Evolutionary conservation across 2,329 filamentous ascomycete species (phyloP).

Genomic region (Exophiala oligosperma): DNA sequence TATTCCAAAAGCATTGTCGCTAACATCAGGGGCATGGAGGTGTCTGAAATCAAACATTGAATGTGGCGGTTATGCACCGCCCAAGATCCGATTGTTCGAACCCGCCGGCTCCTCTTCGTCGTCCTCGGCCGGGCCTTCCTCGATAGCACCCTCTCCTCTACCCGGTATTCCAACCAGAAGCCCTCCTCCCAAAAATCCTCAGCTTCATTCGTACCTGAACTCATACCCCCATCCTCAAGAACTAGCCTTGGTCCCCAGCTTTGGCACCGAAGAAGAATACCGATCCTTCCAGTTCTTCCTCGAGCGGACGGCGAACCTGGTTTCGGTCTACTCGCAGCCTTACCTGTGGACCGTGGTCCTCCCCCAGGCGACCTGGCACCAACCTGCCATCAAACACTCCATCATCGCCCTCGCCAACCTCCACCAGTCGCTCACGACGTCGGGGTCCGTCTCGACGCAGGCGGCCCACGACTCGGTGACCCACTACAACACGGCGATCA

Average conservation of each 20-base stretch:
- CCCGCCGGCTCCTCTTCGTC: neutral
- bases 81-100: slow-evolving; percentile 21
- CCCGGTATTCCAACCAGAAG: neutral
- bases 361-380: slow-evolving; percentile 22
- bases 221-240: slow-evolving; percentile 13
- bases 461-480: slow-evolving; percentile 16
- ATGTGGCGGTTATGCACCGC: slow-evolving; percentile 20
- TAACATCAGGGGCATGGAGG: neutral
- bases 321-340: slow-evolving; percentile 21
- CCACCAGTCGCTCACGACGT: slow-evolving; percentile 15
- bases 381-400: slow-evolving; percentile 24
- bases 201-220: slow-evolving; percentile 9
- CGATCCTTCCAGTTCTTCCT: slow-evolving; percentile 23
- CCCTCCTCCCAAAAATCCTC: neutral
- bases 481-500: slow-evolving; percentile 21
- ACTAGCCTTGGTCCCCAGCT: slow-evolving; percentile 12
- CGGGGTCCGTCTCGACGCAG: neutral
- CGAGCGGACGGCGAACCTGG: slow-evolving; percentile 17
- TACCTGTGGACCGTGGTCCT: slow-evolving; percentile 22
- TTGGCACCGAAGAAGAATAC: slow-evolving; percentile 19
- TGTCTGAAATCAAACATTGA: slow-evolving; percentile 19
- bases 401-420: slow-evolving; percentile 20
- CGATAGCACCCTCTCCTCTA: slow-evolving; percentile 4
- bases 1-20: no score
- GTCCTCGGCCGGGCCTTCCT: slow-evolving; percentile 2